A percentile compares a stretch with the other conserved stretches of the same genome.
Evolutionary conservation across 2,329 filamentous ascomycete genomes (phyloP).

Genomic region (Diplodia seriata): DNA sequence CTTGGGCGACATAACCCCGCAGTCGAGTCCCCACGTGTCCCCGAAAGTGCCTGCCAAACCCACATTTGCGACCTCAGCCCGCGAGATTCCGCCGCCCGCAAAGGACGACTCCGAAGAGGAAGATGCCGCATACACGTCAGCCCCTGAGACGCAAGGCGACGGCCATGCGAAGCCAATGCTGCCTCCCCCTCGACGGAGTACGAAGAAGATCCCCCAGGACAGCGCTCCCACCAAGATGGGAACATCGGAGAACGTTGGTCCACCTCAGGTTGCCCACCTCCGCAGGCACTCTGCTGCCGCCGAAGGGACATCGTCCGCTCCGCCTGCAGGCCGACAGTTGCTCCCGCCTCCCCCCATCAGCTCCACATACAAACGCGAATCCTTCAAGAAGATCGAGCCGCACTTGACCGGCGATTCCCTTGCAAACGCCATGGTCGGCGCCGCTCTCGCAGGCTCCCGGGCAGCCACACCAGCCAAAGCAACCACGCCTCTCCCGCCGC

Average conservation of each 20-base stretch:
- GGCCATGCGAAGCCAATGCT: slow-evolving; percentile 43
- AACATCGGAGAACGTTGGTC: not conserved
- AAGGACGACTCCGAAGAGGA: slow-evolving; percentile 35
- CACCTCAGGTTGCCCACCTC: not conserved
- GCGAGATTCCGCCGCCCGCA: not conserved
- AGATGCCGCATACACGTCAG: slow-evolving; percentile 41
- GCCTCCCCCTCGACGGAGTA: slow-evolving; percentile 48
- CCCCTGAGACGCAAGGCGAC: slow-evolving; percentile 44
- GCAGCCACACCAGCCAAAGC: slow-evolving; percentile 49
- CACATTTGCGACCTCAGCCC: not conserved
- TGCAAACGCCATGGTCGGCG: slow-evolving; percentile 76
- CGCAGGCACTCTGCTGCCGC: slow-evolving; percentile 39
- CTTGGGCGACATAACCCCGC: slow-evolving; percentile 26
- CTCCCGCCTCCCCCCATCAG: slow-evolving; percentile 41
- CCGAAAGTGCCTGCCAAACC: slow-evolving; percentile 18
- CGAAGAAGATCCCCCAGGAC: slow-evolving; percentile 37
- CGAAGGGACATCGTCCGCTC: slow-evolving; percentile 38
- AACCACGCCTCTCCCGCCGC: slow-evolving; percentile 47
- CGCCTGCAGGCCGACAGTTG: slow-evolving; percentile 36
- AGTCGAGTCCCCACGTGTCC: slow-evolving; percentile 2
- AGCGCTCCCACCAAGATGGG: not conserved
- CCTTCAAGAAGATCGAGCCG: slow-evolving; percentile 49
- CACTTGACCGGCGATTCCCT: slow-evolving; percentile 69
- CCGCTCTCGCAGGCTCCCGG: slow-evolving; percentile 72
- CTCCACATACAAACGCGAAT: slow-evolving; percentile 50